phyloP scores from a whole-genome alignment of 2,329 filamentous ascomycete genomes.

The Colletotrichum nymphaeae region DNA sequence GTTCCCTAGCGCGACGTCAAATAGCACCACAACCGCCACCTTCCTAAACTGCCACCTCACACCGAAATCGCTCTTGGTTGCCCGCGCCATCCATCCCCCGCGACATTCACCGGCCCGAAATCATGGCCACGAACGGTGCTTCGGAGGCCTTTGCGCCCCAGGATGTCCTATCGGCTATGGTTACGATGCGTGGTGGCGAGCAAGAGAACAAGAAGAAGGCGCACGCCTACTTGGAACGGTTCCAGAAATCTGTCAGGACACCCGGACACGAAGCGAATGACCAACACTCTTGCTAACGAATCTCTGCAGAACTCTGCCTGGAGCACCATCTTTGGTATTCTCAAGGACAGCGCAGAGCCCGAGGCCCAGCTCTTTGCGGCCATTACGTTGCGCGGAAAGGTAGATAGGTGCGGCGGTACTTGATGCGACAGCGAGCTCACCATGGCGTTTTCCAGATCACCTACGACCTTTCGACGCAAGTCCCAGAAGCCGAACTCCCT shows the following conservation, averaged over 20 bases:
- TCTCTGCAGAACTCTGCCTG: conserved; percentile 83
- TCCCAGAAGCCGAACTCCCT: conserved; percentile 79
- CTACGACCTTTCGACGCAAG: conserved; percentile 89
- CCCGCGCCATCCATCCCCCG: not conserved
- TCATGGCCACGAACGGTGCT: conserved; percentile 75
- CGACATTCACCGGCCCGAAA: conserved; percentile 31
- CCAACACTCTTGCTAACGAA: not conserved
- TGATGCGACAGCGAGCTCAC: conserved; percentile 26
- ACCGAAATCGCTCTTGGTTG: conserved; percentile 6
- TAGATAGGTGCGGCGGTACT: conserved; percentile 53
- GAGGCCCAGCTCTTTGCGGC: conserved; percentile 96
- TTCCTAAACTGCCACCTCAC: conserved; percentile 9
- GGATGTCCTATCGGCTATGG: conserved; percentile 84
- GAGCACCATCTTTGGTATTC: conserved; percentile 86
- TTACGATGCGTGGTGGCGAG: conserved; percentile 90
- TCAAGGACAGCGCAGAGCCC: conserved; percentile 83
- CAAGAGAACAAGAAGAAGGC: conserved; percentile 88
- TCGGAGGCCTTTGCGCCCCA: conserved; percentile 80
- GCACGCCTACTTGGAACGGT: conserved; percentile 90
- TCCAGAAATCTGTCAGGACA: conserved; percentile 93
- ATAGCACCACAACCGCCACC: conserved; percentile 15
- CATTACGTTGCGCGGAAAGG: conserved; percentile 98
- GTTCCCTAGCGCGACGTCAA: conserved; percentile 14
- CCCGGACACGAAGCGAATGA: conserved; percentile 36
- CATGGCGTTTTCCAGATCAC: conserved; percentile 75